Base-by-base conservation (phyloP, 1,284 basidiomycete genomes). In the Prillingera fragicola region DNA sequence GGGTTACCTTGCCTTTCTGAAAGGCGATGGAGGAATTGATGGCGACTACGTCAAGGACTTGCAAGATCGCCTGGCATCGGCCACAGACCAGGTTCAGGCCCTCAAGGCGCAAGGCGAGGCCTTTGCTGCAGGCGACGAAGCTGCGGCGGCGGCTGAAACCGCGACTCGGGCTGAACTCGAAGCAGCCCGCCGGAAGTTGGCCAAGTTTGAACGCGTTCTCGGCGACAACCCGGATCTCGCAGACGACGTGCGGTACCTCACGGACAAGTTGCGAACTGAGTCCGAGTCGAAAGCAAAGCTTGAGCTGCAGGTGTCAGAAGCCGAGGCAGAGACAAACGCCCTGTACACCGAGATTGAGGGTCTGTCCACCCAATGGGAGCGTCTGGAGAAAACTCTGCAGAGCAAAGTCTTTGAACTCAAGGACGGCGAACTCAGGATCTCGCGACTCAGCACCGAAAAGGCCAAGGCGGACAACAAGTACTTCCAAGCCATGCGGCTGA, bases 391-490 rank as follows among this genome's bases (percentile, higher is more conserved):
- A 40, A 85, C 89, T 54, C 78, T 90, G 33, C 82, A 84, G 55
- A 83, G 77, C 66, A 94, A 94, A 68, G 80, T 90, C 1, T 86
- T 87, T 53, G 85, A 94, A 45, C 73, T 96, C 22, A 74, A 78
- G 31, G 75, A 75, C 13, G 74, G 84, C 62, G 94, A 98, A 65
- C 84, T 90, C 40, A 81, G 81, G 48, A 62, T 92, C 38, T 67
- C 72, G 41, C 85, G 82, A 63, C 66, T 74, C 29, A 71, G 69
- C 15, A 74, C 79, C 19, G 87, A 90, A 80, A 85, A 81, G 83
- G 86, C 88, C 12, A 96, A 94, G 72, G 83, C 87, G 17, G 92
- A 97, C 60, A 95, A 91, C 75, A 95, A 91, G 71, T 97, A 83
- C 70, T 97, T 84, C 66, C 80, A 86, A 21, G 83, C 85, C 5